phyloP scores from a whole-genome alignment of 192 early-diverging fungal genomes.

The Mortierella hygrophila region DNA sequence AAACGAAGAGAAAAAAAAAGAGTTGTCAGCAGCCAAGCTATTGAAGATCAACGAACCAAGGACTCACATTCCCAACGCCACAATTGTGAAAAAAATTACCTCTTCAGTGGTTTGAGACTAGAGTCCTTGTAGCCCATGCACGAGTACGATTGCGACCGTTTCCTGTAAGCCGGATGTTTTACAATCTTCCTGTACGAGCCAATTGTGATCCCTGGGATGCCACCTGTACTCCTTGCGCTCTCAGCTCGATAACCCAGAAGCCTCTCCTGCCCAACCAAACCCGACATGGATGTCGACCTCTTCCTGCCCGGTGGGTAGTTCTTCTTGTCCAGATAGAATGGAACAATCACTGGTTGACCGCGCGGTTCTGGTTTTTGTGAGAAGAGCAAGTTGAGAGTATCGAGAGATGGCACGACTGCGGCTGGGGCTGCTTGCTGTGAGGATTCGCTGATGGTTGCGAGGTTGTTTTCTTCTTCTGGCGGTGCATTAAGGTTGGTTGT shows the following conservation, averaged over 20 bases:
- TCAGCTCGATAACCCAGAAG: slow-evolving; percentile 36
- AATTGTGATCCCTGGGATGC: slow-evolving; percentile 29
- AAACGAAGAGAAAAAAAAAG: neutral
- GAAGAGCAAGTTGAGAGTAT: slow-evolving; percentile 22
- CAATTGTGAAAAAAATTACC: neutral
- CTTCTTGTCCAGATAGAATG: slow-evolving; percentile 27
- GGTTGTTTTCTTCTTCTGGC: slow-evolving; percentile 30
- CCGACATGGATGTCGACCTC: slow-evolving; percentile 32
- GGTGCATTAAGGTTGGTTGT: slow-evolving; percentile 11
- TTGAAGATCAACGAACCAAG: neutral
- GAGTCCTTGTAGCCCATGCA: slow-evolving; percentile 18
- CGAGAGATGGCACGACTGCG: slow-evolving; percentile 12
- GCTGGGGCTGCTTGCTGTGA: slow-evolving; percentile 2
- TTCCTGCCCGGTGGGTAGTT: slow-evolving; percentile 10
- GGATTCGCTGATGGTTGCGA: neutral
- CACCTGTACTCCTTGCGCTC: slow-evolving; percentile 12
- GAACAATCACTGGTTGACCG: slow-evolving; percentile 31
- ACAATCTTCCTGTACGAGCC: slow-evolving; percentile 20
- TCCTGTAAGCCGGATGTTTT: slow-evolving; percentile 32
- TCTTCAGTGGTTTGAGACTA: slow-evolving; percentile 18
- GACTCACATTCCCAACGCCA: neutral
- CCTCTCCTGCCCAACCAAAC: slow-evolving; percentile 33
- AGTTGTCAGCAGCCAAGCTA: neutral
- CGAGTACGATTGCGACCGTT: slow-evolving; percentile 35
- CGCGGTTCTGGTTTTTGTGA: slow-evolving; percentile 41